Base-by-base conservation (phyloP, 352 stramenopile genomes). In the Pythium diclinum region DNA sequence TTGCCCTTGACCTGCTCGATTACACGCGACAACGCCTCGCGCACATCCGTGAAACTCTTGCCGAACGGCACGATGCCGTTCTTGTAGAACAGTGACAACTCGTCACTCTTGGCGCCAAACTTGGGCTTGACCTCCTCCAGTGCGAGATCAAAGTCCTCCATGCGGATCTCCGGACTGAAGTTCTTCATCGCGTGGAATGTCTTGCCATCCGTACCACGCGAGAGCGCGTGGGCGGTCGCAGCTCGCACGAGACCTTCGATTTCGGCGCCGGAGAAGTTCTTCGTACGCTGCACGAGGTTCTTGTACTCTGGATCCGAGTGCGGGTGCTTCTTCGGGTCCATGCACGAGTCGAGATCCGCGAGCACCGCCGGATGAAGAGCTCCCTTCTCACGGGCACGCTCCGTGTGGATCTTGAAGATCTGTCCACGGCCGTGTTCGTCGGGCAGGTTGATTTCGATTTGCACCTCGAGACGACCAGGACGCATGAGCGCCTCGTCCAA, bases 391-490 rank as follows among this genome's bases (percentile, higher is more conserved):
- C 84, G 75, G 11, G 83, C 83, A 6, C 83, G 92, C 21, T 96
- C 88, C 3, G 97, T 99, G 75, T 99, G 97, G 71, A 99, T 99
- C 61, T 97, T 96, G 11, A 99, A 78, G 74, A 99, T 98, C 81
- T 99, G 97, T 34, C 96, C 81, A 25, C 98, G 90, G 23, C 98
- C 98, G 34, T 94, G 88, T 60, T 89, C 85, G 74, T 99, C 95
- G 0, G 98, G 98, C 25, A 99, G 74, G 44, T 98, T 97, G 78
- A 99, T 99, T 73, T 99, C 98, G 16, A 99, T 97, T 73, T 99
- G 97, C 28, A 99, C 95, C 74, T 99, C 98, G 0, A 99, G 83
- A 72, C 98, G 93, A n/a, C 98, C 98, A 9, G 98, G 98, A 71
- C 98, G 94, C 61, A 99, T 81, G 19, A 99, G 75, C 17, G 97